Evolutionary conservation across 768 basidiomycete genomes (phyloP).

Genomic region (Lepiota brunneoincarnata): DNA sequence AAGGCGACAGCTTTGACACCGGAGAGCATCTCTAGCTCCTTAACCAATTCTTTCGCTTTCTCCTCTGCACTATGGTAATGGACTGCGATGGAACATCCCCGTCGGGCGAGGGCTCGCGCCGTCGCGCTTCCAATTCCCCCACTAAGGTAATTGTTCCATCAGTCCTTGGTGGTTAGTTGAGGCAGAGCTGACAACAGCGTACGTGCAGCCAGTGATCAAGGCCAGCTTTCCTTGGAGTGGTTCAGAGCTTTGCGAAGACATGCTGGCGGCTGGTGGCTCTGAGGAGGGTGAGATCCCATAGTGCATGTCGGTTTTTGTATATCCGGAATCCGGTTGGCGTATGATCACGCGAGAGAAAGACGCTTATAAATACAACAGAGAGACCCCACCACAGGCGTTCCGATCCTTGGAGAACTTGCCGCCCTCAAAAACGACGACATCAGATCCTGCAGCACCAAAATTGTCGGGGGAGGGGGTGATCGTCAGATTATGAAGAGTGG

Average conservation of each 20-base stretch:
- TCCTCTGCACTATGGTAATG: conserved; percentile 42
- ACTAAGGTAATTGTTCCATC: conserved; percentile 23
- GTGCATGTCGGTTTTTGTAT: too few relatives aligned
- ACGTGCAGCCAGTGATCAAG: conserved; percentile 28
- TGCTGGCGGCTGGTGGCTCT: neutral
- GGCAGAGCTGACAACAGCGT: conserved; percentile 1
- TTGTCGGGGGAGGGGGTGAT: too few relatives aligned
- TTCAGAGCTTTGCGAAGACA: conserved; percentile 7
- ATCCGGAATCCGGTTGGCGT: too few relatives aligned
- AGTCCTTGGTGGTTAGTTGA: neutral
- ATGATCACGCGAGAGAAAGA: too few relatives aligned
- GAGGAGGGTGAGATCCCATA: too few relatives aligned
- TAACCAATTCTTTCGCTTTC: conserved; percentile 38
- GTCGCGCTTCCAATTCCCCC: conserved; percentile 55
- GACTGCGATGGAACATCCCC: conserved; percentile 47
- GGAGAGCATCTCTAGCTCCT: conserved; percentile 25
- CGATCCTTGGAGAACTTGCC: too few relatives aligned
- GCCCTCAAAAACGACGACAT: too few relatives aligned
- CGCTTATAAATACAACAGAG: too few relatives aligned
- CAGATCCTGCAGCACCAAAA: too few relatives aligned
- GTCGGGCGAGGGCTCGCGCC: conserved; percentile 40
- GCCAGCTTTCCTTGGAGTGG: conserved; percentile 21
- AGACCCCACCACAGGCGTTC: too few relatives aligned
- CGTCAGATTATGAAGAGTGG: too few relatives aligned
- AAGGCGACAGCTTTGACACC: conserved; percentile 41